A percentile compares a stretch with the other conserved stretches of the same genome.
Evolutionary conservation across 1,139 yeast species (phyloP).

Genomic region (Sugiyamaella japonica): DNA sequence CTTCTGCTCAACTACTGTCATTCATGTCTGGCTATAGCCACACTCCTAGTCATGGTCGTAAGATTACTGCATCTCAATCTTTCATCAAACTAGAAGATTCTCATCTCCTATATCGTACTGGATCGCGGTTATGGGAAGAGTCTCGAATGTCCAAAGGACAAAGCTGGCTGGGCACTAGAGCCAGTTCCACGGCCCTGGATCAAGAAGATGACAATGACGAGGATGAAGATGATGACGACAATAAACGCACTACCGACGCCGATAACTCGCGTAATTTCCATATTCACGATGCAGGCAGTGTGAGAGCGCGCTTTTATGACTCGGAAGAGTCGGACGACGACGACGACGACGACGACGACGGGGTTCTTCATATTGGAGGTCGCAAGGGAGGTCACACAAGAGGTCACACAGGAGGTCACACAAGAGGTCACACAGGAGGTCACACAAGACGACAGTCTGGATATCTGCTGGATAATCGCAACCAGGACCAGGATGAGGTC

Average conservation of each 20-base stretch:
- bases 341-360: conserved; percentile 25
- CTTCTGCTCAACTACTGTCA: conserved; percentile 18
- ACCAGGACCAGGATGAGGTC: conserved; percentile 21
- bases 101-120: conserved; percentile 32
- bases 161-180: conserved; percentile 31
- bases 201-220: conserved; percentile 18
- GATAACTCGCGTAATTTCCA: too few species aligned
- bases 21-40: conserved; percentile 11
- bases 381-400: too few species aligned
- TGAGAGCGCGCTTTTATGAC: conserved; percentile 11
- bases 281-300: neutral
- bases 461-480: conserved; percentile 21
- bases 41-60: neutral
- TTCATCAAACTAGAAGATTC: conserved; percentile 21
- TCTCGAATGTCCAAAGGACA: conserved; percentile 34
- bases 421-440: conserved; percentile 21
- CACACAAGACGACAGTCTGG: conserved; percentile 5
- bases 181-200: conserved; percentile 25
- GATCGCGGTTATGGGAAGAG: conserved; percentile 35
- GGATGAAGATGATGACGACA: neutral
- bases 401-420: too few species aligned
- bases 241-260: neutral
- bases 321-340: conserved; percentile 20
- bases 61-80: conserved; percentile 8
- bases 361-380: conserved; percentile 23